Percentiles rank a stretch among this genome's conserved stretches.
These are phyloP conservation scores for Mortierella antarctica DNA, from an alignment of 192 early-diverging fungal species.

Conservation along the genomic window DNA sequence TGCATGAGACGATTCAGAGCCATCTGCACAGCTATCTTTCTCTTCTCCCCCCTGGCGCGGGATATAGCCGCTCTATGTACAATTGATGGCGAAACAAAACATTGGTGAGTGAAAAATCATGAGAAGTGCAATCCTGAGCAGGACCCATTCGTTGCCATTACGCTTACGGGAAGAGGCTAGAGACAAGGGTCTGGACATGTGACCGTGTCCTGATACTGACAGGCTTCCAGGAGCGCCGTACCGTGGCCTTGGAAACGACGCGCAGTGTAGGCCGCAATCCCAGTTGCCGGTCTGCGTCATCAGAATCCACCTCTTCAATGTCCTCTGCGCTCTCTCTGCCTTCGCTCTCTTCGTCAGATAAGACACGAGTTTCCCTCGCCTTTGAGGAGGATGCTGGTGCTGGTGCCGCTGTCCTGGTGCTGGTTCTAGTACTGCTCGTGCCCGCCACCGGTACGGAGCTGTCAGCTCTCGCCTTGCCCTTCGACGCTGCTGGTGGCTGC, in stretches of 20 bases:
- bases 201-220: slow-evolving; percentile 35
- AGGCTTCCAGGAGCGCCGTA: slow-evolving; percentile 31
- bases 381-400: slow-evolving; percentile 2
- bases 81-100: neutral
- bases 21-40: slow-evolving; percentile 38
- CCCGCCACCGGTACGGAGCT: neutral
- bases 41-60: slow-evolving; percentile 30
- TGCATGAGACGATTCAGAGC: slow-evolving; percentile 36
- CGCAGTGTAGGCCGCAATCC: slow-evolving; percentile 34
- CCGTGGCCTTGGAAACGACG: slow-evolving; percentile 33
- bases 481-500: neutral
- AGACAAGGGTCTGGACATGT: slow-evolving; percentile 27
- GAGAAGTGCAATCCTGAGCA: neutral
- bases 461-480: neutral
- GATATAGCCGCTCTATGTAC: slow-evolving; percentile 31
- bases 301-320: slow-evolving; percentile 9
- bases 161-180: slow-evolving; percentile 35
- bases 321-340: slow-evolving; percentile 9
- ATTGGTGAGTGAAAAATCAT: neutral
- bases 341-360: slow-evolving; percentile 33
- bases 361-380: slow-evolving; percentile 2
- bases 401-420: neutral
- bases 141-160: neutral
- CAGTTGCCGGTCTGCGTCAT: slow-evolving; percentile 22
- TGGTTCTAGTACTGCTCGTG: slow-evolving; percentile 6